A percentile compares a stretch with the other conserved stretches of the same genome.
phyloP scores from a whole-genome alignment of 768 basidiomycete genomes.

The Mycena floridula region DNA sequence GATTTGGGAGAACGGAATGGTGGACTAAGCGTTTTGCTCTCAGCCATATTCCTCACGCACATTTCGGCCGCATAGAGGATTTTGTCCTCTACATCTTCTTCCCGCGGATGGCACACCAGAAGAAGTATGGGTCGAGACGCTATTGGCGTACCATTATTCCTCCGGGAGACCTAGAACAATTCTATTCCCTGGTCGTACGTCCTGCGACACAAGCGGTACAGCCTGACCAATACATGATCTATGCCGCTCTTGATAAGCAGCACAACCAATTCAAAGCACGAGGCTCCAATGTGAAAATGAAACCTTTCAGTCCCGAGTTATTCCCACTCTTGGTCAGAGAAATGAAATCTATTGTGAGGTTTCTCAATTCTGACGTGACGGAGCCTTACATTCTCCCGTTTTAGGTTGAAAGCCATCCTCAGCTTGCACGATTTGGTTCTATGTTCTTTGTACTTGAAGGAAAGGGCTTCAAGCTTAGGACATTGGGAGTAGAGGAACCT shows the following conservation, averaged over 20 bases:
- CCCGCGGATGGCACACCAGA: not conserved
- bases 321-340: not conserved
- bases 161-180: not conserved
- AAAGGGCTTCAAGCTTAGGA: not conserved
- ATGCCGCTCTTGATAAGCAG: not conserved
- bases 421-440: not conserved
- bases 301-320: not conserved
- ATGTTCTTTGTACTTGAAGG: not conserved
- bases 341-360: not conserved
- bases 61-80: not conserved
- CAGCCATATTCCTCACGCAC: not conserved
- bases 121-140: not conserved
- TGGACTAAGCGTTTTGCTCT: not conserved
- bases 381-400: not conserved
- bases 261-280: not conserved
- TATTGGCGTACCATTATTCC: not conserved
- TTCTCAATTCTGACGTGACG: not conserved
- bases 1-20: not conserved
- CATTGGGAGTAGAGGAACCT: not conserved
- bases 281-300: not conserved
- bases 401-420: not conserved
- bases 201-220: not conserved
- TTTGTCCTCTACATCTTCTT: not conserved
- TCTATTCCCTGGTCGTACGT: not conserved
- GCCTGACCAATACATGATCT: not conserved